A percentile compares a stretch with the other conserved stretches of the same genome.
Conservation (phyloP, 148 eudicot genomes). For the Amaranthus hypochondriacus region DNA sequence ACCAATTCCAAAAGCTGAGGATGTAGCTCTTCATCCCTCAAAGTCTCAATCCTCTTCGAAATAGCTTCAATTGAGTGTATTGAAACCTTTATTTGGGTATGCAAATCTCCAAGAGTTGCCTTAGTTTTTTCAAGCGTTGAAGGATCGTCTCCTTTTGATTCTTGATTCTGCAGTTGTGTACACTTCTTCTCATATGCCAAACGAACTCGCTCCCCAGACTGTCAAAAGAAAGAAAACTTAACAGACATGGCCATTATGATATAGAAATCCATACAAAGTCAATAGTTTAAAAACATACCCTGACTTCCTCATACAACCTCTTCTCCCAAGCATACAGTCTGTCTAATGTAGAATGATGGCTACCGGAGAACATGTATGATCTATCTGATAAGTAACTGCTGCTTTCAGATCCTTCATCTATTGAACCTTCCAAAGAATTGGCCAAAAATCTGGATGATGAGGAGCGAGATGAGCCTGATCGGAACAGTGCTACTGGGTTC, state of each 20-base stretch:
- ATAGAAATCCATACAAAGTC: neutral
- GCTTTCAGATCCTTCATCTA: constrained; percentile 61
- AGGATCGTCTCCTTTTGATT: constrained; percentile 80
- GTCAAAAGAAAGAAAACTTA: constrained; percentile 12
- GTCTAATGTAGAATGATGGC: constrained; percentile 86
- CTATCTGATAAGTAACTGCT: constrained; percentile 71
- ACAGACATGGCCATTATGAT: neutral
- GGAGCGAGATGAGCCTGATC: constrained; percentile 84
- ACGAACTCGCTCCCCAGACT: constrained; percentile 83
- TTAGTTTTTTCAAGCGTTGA: constrained; percentile 67
- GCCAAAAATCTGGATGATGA: constrained; percentile 71
- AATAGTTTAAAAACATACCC: constrained; percentile 48
- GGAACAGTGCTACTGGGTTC: constrained; percentile 86
- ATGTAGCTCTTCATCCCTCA: constrained; percentile 81
- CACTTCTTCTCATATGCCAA: constrained; percentile 86
- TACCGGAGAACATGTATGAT: constrained; percentile 54
- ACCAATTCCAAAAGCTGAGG: constrained; percentile 85
- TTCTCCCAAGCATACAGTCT: constrained; percentile 93
- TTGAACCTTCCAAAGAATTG: constrained; percentile 50
- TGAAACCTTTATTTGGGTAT: constrained; percentile 92
- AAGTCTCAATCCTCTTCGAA: constrained; percentile 84
- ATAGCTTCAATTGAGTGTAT: constrained; percentile 87
- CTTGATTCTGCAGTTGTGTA: constrained; percentile 67
- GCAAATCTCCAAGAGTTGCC: constrained; percentile 64
- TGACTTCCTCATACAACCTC: constrained; percentile 90